Percentiles rank a stretch among this genome's conserved stretches.
Conservation (phyloP, 2,329 filamentous ascomycete genomes). For the Didymellaceae sp. region DNA sequence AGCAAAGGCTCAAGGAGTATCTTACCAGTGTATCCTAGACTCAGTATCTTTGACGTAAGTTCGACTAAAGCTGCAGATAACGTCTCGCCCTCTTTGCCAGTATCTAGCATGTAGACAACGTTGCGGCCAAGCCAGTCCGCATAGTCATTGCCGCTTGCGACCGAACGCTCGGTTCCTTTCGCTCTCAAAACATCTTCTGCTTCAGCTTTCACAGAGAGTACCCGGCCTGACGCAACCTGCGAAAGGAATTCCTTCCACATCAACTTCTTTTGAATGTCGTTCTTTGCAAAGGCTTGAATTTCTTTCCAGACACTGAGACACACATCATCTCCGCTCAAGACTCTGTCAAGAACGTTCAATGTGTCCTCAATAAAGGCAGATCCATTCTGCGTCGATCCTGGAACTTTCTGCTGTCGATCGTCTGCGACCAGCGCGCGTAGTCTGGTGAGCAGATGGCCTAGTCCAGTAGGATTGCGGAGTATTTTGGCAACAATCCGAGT, state of each 20-base stretch:
- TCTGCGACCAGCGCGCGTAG: slow-evolving; percentile 65
- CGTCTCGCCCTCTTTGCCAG: slow-evolving; percentile 46
- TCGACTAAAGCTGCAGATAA: slow-evolving; percentile 41
- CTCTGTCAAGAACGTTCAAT: slow-evolving; percentile 50
- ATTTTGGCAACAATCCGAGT: slow-evolving; percentile 63
- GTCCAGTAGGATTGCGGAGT: slow-evolving; percentile 74
- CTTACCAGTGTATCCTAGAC: slow-evolving; percentile 72
- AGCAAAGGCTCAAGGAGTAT: not conserved
- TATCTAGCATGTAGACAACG: slow-evolving; percentile 59
- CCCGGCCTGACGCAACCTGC: slow-evolving; percentile 65
- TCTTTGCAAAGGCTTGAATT: slow-evolving; percentile 50
- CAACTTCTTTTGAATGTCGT: slow-evolving; percentile 56
- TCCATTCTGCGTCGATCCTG: slow-evolving; percentile 37
- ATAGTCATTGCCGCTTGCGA: slow-evolving; percentile 69
- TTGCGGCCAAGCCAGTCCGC: slow-evolving; percentile 74
- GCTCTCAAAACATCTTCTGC: slow-evolving; percentile 60
- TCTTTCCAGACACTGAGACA: slow-evolving; percentile 55
- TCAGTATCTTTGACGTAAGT: slow-evolving; percentile 66
- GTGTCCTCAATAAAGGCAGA: slow-evolving; percentile 49
- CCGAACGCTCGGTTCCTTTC: slow-evolving; percentile 58
- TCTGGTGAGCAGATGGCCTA: slow-evolving; percentile 78
- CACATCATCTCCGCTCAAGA: slow-evolving; percentile 55
- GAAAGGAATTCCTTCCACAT: slow-evolving; percentile 70
- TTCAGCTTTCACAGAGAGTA: slow-evolving; percentile 65
- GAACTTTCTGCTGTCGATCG: slow-evolving; percentile 43